These are phyloP conservation scores for Fragilariopsis cylindrus DNA, from an alignment of 108 stramenopile genomes.

Conservation along the genomic window DNA sequence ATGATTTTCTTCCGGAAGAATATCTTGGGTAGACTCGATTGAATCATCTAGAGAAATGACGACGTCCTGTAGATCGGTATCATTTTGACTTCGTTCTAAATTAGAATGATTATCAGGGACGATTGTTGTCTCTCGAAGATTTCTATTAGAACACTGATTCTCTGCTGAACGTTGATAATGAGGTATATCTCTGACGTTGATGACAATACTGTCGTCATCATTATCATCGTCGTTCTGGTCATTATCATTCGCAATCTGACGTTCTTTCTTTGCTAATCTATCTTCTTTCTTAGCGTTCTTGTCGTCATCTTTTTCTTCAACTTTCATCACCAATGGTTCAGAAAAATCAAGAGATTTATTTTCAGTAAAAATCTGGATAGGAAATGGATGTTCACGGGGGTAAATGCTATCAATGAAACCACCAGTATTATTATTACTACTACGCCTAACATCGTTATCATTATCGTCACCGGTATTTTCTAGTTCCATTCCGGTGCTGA, in stretches of 20 bases:
- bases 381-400: slow-evolving; percentile 7
- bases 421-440: not conserved
- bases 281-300: not conserved
- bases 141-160: not conserved
- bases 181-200: not conserved
- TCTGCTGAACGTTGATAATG: slow-evolving; percentile 2
- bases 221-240: not conserved
- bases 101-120: not conserved
- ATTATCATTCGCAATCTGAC: not conserved
- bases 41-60: not conserved
- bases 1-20: not conserved
- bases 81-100: not conserved
- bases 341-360: slow-evolving; percentile 22
- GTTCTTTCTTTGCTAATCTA: not conserved
- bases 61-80: not conserved
- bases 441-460: not conserved
- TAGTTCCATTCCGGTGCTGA: not conserved
- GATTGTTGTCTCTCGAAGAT: not conserved
- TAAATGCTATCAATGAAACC: not conserved
- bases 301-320: slow-evolving; percentile 18
- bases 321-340: slow-evolving; percentile 11
- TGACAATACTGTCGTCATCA: not conserved
- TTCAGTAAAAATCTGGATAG: slow-evolving; percentile 23
- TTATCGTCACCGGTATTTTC: not conserved
- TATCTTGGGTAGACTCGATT: not conserved